These are phyloP conservation scores for Termitomyces sp. DNA, from an alignment of 768 basidiomycete genomes.

Conservation along the genomic window DNA sequence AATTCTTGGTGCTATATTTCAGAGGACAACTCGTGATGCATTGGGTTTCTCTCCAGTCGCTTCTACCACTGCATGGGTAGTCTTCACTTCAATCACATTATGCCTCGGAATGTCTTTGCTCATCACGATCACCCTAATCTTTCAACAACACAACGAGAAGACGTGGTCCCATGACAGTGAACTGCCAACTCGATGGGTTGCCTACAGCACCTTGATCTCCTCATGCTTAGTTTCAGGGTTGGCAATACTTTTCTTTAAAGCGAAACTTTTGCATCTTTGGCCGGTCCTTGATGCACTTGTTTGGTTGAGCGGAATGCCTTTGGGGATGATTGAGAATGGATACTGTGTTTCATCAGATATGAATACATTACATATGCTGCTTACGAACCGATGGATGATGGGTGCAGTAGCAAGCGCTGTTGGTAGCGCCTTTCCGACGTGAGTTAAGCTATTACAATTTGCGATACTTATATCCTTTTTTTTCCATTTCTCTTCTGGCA, in stretches of 20 bases:
- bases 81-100: background rate
- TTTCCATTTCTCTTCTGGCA: background rate
- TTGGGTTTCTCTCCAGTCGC: slow-evolving; percentile 1
- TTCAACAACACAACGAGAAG: background rate
- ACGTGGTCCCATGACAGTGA: background rate
- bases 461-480: background rate
- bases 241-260: background rate
- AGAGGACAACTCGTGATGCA: background rate
- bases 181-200: background rate
- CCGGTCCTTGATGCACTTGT: background rate
- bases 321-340: background rate
- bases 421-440: background rate
- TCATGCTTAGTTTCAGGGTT: background rate
- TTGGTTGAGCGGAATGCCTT: background rate
- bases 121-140: background rate
- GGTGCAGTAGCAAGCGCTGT: background rate
- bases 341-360: background rate
- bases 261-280: background rate
- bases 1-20: background rate
- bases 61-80: background rate
- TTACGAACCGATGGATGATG: background rate
- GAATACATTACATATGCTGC: background rate
- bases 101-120: background rate
- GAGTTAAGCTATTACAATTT: background rate
- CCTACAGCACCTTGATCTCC: background rate